A percentile compares a stretch with the other conserved stretches of the same genome.
Conservation (phyloP, 805 yeast species). For the Clavispora vitiphila region DNA sequence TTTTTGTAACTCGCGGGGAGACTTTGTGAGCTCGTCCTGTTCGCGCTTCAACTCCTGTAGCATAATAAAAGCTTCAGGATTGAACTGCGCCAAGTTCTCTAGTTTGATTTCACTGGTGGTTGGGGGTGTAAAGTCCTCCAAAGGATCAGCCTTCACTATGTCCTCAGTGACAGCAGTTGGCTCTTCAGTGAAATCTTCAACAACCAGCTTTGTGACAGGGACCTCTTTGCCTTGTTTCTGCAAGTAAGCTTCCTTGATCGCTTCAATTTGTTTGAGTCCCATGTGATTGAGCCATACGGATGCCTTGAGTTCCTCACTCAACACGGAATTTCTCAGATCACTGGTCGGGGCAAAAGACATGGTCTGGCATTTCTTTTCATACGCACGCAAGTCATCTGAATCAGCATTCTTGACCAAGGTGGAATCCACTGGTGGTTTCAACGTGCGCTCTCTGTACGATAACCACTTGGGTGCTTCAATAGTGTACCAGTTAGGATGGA, state of each 20-base stretch:
- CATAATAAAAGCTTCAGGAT: constrained; percentile 26
- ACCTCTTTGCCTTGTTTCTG: constrained; percentile 4
- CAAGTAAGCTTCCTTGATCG: constrained; percentile 16
- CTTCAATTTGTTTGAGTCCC: constrained; percentile 28
- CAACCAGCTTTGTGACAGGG: constrained; percentile 7
- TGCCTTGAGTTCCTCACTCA: constrained; percentile 27
- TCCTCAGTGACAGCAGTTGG: constrained; percentile 4
- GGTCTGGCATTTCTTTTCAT: constrained; percentile 19
- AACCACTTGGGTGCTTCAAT: constrained; percentile 41
- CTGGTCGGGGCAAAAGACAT: constrained; percentile 33
- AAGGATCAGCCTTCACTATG: constrained; percentile 1
- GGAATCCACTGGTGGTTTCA: constrained; percentile 23
- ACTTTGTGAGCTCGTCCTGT: constrained; percentile 16
- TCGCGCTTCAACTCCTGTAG: constrained; percentile 24
- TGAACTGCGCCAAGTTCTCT: constrained; percentile 30
- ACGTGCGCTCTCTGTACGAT: constrained; percentile 22
- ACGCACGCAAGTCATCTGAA: constrained; percentile 16
- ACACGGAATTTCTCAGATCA: constrained; percentile 31
- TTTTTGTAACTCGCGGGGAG: constrained; percentile 30
- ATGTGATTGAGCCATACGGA: constrained; percentile 38
- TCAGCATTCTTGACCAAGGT: constrained; percentile 22
- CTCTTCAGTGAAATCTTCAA: constrained; percentile 6
- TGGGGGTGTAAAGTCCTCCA: not conserved
- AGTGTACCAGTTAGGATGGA: constrained; percentile 43
- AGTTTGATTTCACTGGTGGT: constrained; percentile 19